A percentile compares a stretch with the other conserved stretches of the same genome.
Conservation (phyloP, 345 rosid genomes). For the Murraya koenigii region DNA sequence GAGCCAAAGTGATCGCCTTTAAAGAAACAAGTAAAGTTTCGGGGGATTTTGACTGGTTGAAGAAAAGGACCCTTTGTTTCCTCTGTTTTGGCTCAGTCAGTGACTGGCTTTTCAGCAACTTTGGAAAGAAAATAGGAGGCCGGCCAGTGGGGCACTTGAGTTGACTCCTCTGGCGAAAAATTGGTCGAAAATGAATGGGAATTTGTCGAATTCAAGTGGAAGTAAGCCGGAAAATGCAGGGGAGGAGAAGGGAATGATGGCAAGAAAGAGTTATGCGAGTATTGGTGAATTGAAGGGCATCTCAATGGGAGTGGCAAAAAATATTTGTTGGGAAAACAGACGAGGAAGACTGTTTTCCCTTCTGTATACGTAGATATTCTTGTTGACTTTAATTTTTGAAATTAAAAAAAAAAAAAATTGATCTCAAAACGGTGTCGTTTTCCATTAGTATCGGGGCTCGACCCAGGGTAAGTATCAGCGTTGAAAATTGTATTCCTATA, state of each 20-base stretch:
- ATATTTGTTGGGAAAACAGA: slow-evolving; percentile 46
- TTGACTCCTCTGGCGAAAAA: slow-evolving; percentile 54
- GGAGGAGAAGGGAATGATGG: slow-evolving; percentile 55
- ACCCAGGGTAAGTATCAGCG: too few relatives aligned
- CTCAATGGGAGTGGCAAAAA: slow-evolving; percentile 48
- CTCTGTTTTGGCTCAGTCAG: slow-evolving; percentile 64
- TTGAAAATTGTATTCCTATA: too few relatives aligned
- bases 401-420: too few relatives aligned
- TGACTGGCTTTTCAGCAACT: slow-evolving; percentile 70
- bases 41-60: slow-evolving; percentile 22
- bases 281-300: slow-evolving; percentile 64
- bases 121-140: slow-evolving; percentile 80
- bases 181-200: slow-evolving; percentile 34
- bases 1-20: slow-evolving; percentile 38
- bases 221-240: slow-evolving; percentile 69
- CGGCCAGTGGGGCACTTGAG: slow-evolving; percentile 30
- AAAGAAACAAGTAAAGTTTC: slow-evolving; percentile 72
- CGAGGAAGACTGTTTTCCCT: slow-evolving; percentile 39
- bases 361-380: too few relatives aligned
- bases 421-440: too few relatives aligned
- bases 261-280: slow-evolving; percentile 67
- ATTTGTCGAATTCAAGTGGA: slow-evolving; percentile 49
- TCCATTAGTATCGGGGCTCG: too few relatives aligned
- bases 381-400: too few relatives aligned
- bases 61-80: slow-evolving; percentile 31